Base-by-base conservation (phyloP, 1,284 basidiomycete species). In the Malassezia nana region DNA sequence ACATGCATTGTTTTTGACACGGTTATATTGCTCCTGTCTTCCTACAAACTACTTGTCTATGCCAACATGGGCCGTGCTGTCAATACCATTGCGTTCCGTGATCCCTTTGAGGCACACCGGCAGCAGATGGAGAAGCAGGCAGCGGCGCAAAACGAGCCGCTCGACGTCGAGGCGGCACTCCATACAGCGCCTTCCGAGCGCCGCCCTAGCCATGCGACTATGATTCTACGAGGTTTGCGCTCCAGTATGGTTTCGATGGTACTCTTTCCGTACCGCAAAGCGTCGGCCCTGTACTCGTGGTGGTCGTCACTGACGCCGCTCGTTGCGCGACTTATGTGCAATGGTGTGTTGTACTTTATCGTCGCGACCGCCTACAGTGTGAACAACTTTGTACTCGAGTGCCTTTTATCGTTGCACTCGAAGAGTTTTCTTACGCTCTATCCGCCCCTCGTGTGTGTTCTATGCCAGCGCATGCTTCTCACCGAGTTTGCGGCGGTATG, bases 291-390 rank as follows among this genome's bases (percentile, higher is more conserved):
- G 24, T 44, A 43, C 13, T 30, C 31, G 16, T 55, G 52, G 52
- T 55, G 52, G 52, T 35, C 30, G 13, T 44, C 54, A 30, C 46
- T 65, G 24, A 63, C 62, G 16, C 64, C 63, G 5, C 51, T 68
- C 2, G 42, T 67, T 3, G 58, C 60, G 12, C 57, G 60, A 4
- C 33, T 67, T 13, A 44, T 65, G 9, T 45, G 54, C 20, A 66
- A 65, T 47, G 66, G 65, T 12, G 29, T 68, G 5, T 30, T 64
- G 4, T 68, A 64, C 46, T 51, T 66, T 7, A 49, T 43, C 12
- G 55, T 65, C 26, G 59, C 61, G 22, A 60, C 62, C 4, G 52
- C 56, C 3, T 66, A 64, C 58, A 66, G 64, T 40, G 40, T 62
- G n/a, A 54, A 59, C 28, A 66, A 64, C 57, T 61, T 65, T 24